Percentiles rank a stretch among this genome's conserved stretches.
Conservation (phyloP, 306 rosid species). For the Vigna reflexopilosa region DNA sequence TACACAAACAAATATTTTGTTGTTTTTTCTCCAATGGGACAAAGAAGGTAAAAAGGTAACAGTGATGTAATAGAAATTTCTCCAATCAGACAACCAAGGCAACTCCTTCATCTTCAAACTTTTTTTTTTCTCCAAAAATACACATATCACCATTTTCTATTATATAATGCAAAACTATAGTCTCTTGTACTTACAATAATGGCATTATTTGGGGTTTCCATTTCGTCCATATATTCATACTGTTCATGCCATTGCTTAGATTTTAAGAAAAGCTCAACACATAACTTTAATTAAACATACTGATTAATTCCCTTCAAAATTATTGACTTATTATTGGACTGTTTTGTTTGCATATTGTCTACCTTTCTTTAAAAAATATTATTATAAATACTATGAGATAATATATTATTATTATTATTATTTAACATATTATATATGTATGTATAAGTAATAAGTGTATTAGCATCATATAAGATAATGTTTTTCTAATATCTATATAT, state of each 20-base stretch:
- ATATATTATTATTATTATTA: too few relatives aligned
- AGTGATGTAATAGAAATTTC: slow-evolving; percentile 6
- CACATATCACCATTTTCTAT: neutral
- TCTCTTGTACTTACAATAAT: neutral
- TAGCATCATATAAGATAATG: too few relatives aligned
- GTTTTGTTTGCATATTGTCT: neutral
- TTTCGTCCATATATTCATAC: neutral
- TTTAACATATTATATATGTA: too few relatives aligned
- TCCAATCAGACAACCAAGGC: slow-evolving; percentile 38
- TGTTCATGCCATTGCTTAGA: neutral
- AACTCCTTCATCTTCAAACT: slow-evolving; percentile 34
- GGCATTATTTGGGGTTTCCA: slow-evolving; percentile 20
- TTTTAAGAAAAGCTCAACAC: neutral
- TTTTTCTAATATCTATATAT: too few relatives aligned
- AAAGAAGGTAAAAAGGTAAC: slow-evolving; percentile 23
- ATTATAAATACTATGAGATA: too few relatives aligned
- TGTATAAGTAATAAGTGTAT: too few relatives aligned
- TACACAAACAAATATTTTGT: neutral
- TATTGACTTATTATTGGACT: neutral
- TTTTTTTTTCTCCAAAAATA: neutral
- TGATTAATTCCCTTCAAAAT: neutral
- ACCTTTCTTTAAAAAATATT: neutral
- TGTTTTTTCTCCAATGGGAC: slow-evolving; percentile 9
- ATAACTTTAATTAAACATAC: neutral
- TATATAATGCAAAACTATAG: neutral